Percentiles rank a stretch among this genome's conserved stretches.
These are phyloP conservation scores for Hippophae gyantsensis DNA, from an alignment of 306 rosid genomes.

Conservation along the genomic window DNA sequence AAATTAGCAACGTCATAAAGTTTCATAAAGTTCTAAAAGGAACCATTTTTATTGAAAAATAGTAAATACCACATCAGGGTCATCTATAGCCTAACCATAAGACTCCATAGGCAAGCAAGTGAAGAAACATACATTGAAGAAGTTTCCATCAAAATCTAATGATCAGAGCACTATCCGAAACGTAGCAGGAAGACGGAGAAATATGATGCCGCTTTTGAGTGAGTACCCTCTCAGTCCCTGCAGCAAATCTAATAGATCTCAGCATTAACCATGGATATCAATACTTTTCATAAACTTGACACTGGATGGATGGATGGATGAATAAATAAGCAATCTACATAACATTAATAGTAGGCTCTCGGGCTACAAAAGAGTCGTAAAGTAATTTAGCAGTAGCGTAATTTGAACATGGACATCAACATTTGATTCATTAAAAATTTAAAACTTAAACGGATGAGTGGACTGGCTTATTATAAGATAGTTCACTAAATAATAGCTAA, in stretches of 20 bases:
- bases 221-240: constrained; percentile 5
- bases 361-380: too few relatives aligned
- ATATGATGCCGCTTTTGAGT: neutral
- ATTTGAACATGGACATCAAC: too few relatives aligned
- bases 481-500: too few relatives aligned
- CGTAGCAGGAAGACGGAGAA: neutral
- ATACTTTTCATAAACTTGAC: too few relatives aligned
- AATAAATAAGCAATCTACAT: too few relatives aligned
- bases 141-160: neutral
- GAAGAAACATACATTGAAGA: neutral
- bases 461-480: too few relatives aligned
- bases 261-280: neutral
- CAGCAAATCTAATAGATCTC: neutral
- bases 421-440: too few relatives aligned
- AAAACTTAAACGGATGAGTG: too few relatives aligned
- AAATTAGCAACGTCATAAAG: too few relatives aligned
- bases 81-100: constrained; percentile 6
- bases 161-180: constrained; percentile 1
- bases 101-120: neutral
- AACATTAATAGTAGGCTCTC: too few relatives aligned
- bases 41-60: neutral
- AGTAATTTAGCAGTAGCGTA: too few relatives aligned
- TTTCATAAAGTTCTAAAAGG: neutral
- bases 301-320: too few relatives aligned
- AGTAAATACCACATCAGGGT: neutral